These are phyloP conservation scores for Lolium rigidum DNA, from an alignment of 176 grass and related monocot species.

Conservation along the genomic window DNA sequence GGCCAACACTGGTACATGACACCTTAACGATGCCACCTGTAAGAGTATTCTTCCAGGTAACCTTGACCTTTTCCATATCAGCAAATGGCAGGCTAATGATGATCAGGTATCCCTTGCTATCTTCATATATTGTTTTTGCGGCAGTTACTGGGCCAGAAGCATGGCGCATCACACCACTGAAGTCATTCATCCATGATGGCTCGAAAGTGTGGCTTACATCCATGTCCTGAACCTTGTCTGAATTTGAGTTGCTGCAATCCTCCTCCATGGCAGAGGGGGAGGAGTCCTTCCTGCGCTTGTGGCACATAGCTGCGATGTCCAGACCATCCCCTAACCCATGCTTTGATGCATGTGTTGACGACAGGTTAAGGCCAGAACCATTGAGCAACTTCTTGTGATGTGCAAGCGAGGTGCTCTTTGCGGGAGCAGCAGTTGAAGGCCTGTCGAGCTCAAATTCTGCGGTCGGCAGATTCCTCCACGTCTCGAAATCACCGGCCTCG, in stretches of 20 bases:
- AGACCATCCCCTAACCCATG: conserved; percentile 55
- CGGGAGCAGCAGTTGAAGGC: conserved; percentile 30
- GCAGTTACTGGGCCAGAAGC: conserved; percentile 84
- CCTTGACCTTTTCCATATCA: conserved; percentile 87
- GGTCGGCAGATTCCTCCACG: conserved; percentile 83
- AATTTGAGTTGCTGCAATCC: conserved; percentile 74
- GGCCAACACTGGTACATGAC: conserved; percentile 66
- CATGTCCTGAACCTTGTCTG: conserved; percentile 72
- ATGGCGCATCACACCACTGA: conserved; percentile 84
- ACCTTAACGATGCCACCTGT: conserved; percentile 84
- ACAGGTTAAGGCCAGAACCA: conserved; percentile 72
- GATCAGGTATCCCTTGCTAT: conserved; percentile 88
- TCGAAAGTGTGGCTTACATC: conserved; percentile 54
- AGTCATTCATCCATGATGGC: conserved; percentile 78
- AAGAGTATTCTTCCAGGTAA: conserved; percentile 93
- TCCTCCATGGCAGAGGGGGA: conserved; percentile 74
- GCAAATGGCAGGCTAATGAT: conserved; percentile 86
- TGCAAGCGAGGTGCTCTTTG: conserved; percentile 51
- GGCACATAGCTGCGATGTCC: conserved; percentile 51
- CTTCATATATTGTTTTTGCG: conserved; percentile 93
- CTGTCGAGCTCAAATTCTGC: conserved; percentile 91
- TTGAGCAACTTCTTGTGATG: conserved; percentile 77
- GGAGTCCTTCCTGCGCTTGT: conserved; percentile 79
- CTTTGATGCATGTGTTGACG: conserved; percentile 62
- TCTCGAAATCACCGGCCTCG: conserved; percentile 79